Conservation (phyloP, 148 eudicot genomes). For the Vaccinium myrtillus region DNA sequence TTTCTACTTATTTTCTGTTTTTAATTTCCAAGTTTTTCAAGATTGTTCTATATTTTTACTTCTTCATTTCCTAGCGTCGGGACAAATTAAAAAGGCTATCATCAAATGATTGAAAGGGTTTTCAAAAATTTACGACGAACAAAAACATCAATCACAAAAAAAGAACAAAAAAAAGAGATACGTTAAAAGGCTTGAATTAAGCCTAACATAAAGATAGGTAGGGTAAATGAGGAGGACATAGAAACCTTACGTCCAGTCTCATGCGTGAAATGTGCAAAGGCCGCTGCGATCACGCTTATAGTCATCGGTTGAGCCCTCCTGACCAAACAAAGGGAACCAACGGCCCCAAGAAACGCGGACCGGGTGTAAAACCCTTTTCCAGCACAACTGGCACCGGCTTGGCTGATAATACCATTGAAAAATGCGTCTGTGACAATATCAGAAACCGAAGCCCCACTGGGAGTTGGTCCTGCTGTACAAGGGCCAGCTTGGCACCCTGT, state of each 20-base stretch:
- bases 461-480: slow-evolving; percentile 11
- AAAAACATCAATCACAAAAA: no score
- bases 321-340: slow-evolving; percentile 39
- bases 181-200: no score
- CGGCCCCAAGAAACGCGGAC: slow-evolving; percentile 40
- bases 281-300: slow-evolving; percentile 61
- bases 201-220: no score
- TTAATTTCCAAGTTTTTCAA: no score
- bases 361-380: slow-evolving; percentile 58
- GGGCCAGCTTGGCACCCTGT: slow-evolving; percentile 50
- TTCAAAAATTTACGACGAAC: no score
- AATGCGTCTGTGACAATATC: slow-evolving; percentile 38
- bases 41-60: no score
- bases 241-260: slow-evolving; percentile 59
- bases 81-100: no score
- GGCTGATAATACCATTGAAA: slow-evolving; percentile 45
- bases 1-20: no score
- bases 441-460: slow-evolving; percentile 19
- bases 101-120: no score
- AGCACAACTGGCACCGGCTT: slow-evolving; percentile 33
- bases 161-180: no score
- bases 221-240: neutral
- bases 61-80: no score
- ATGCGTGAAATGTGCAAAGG: slow-evolving; percentile 69
- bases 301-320: slow-evolving; percentile 39